A percentile compares a stretch with the other conserved stretches of the same genome.
Evolutionary conservation across 768 basidiomycete species (phyloP).

Genomic region (Nidula microcarpa): DNA sequence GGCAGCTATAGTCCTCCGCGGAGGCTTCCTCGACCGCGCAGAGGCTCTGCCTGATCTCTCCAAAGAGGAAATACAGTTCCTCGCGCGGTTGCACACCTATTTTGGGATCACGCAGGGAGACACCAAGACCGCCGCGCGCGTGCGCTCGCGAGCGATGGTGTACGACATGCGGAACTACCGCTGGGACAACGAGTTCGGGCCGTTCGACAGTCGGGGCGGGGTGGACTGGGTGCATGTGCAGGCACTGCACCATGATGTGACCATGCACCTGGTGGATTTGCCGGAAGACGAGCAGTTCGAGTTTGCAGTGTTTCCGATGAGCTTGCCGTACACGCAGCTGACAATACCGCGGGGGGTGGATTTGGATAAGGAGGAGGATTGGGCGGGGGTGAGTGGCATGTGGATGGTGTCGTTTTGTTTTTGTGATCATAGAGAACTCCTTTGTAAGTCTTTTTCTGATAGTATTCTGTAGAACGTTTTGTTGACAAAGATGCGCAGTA

Average conservation of each 20-base stretch:
- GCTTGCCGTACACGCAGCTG: conserved; percentile 52
- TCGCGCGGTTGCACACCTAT: conserved; percentile 50
- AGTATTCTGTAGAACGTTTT: no score
- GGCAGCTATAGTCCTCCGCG: conserved; percentile 40
- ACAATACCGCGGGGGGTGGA: conserved; percentile 35
- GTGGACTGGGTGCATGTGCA: conserved; percentile 64
- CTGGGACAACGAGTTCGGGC: conserved; percentile 50
- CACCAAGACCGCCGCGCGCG: conserved; percentile 20
- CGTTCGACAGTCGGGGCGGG: conserved; percentile 41
- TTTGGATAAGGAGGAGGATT: conserved; percentile 38
- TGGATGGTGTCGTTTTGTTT: conserved; percentile 70
- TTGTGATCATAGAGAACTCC: conserved; percentile 62
- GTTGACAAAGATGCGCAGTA: conserved; percentile 20
- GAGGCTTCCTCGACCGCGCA: conserved; percentile 39
- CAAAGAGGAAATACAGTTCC: conserved; percentile 40
- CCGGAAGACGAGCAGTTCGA: conserved; percentile 25
- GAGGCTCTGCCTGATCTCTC: conserved; percentile 9
- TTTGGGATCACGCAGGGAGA: conserved; percentile 54
- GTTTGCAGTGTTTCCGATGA: conserved; percentile 42
- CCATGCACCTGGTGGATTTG: conserved; percentile 46
- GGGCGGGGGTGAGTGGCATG: conserved; percentile 55
- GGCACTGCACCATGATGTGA: conserved; percentile 53
- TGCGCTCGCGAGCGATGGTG: conserved; percentile 48
- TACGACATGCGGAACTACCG: conserved; percentile 62
- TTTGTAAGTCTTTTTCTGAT: conserved; percentile 39